Evolutionary conservation across 805 yeast species (phyloP), one percentile per base, ranked within the genome.

Genomic region (Metschnikowia orientalis): DNA sequence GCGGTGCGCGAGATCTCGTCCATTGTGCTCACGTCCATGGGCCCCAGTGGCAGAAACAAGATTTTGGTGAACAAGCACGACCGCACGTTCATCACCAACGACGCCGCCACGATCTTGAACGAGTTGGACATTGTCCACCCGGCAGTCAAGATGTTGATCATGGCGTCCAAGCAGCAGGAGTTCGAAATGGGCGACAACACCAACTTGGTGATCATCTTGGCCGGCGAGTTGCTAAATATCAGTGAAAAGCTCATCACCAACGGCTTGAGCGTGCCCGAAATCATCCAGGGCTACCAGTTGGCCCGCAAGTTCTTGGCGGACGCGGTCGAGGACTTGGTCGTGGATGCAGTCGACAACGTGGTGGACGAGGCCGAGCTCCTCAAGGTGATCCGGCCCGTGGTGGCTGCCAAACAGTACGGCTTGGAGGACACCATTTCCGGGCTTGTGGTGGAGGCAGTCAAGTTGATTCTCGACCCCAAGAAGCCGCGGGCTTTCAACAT

Each of bases 161-260:
- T 88, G 97, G 95, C 97, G 13, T 79, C 95, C 9, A 85, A 90
- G 57, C 98, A 92, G 67, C 98, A 92, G 64, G 95, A 92, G 58
- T 75, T 78, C 48, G 98, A 90, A 68, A 83, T 90, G 87, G 98
- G 98, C 40, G 98, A 92, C 61, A 86, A 85, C 51, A 85, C 97
- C 15, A 92, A 90, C 60, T 73, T 89, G 42, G 97, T 92, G 25
- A 74, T 92, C 47, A 77, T 90, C 22, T 72, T 92, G 41, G 96
- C 97, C 16, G 97, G 97, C 35, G 97, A 92, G 58, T 67, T 92
- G 37, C 72, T 92, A 44, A 81, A 78, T 51, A 77, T 84, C 48
- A 86, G 95, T 30, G 96, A 89, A 59, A 86, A 85, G 56, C 69
- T 92, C 45, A 65, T 90, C 37, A 75, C 81, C 6, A 61, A 88